phyloP scores from a whole-genome alignment of 2,329 filamentous ascomycete genomes.

The Diaporthe velutina region DNA sequence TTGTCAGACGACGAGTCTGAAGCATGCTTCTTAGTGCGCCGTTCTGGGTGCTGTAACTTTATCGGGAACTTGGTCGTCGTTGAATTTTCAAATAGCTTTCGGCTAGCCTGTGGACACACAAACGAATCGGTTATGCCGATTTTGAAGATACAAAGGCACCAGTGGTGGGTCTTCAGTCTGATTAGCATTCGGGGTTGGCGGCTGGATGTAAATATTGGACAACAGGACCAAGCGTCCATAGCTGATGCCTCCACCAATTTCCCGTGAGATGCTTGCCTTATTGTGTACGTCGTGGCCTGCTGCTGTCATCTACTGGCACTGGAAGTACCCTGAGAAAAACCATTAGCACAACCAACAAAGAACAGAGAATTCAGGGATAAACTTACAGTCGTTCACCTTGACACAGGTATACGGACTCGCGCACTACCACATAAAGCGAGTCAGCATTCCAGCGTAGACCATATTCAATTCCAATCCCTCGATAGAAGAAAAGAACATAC shows the following conservation, averaged over 20 bases:
- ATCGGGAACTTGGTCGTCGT: too few relatives aligned
- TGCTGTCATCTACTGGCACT: neutral
- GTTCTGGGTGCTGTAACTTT: too few relatives aligned
- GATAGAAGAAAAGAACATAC: neutral
- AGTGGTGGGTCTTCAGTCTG: too few relatives aligned
- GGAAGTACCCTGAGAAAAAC: neutral
- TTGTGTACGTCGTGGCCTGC: rapidly evolving
- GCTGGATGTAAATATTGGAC: too few relatives aligned
- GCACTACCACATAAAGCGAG: neutral
- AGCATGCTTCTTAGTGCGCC: too few relatives aligned
- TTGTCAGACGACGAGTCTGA: too few relatives aligned
- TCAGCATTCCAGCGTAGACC: neutral
- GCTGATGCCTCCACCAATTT: neutral
- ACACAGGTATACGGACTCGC: slow-evolving; percentile 1
- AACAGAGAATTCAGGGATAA: neutral
- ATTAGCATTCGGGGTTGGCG: too few relatives aligned
- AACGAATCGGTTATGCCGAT: too few relatives aligned
- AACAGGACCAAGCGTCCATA: too few relatives aligned
- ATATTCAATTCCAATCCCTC: neutral
- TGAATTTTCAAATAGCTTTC: too few relatives aligned
- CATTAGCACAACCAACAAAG: neutral
- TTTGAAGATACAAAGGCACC: too few relatives aligned
- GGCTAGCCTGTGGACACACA: too few relatives aligned
- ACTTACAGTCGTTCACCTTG: slow-evolving; percentile 16
- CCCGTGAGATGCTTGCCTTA: neutral